Evolutionary conservation across 768 basidiomycete species (phyloP).

Genomic region (Russula brevipes): DNA sequence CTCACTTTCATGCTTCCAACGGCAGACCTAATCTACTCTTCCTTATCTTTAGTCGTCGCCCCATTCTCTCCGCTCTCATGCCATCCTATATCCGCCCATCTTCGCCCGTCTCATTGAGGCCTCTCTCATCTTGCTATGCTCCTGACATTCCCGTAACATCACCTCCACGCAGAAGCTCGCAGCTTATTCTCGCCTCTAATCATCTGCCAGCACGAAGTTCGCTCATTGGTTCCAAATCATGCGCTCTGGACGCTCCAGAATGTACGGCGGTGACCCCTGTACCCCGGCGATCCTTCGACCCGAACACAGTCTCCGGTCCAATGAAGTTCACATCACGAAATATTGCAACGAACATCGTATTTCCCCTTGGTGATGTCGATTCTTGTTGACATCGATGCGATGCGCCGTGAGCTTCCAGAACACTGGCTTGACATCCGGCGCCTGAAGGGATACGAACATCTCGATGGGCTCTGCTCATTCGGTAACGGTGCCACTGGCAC

Average conservation of each 20-base stretch:
- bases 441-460: slow-evolving; percentile 59
- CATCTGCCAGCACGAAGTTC: slow-evolving; percentile 74
- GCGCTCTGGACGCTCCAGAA: slow-evolving; percentile 72
- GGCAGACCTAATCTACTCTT: slow-evolving; percentile 71
- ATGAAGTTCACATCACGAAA: slow-evolving; percentile 77
- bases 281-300: slow-evolving; percentile 38
- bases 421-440: slow-evolving; percentile 42
- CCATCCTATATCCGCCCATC: slow-evolving; percentile 78
- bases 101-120: slow-evolving; percentile 65
- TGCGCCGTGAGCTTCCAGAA: slow-evolving; percentile 65
- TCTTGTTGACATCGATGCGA: slow-evolving; percentile 78
- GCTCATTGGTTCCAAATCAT: slow-evolving; percentile 93
- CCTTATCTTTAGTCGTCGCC: slow-evolving; percentile 79
- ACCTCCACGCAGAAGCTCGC: slow-evolving; percentile 62
- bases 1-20: not conserved
- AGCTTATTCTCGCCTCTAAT: slow-evolving; percentile 79
- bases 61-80: slow-evolving; percentile 71
- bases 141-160: slow-evolving; percentile 69
- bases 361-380: slow-evolving; percentile 70
- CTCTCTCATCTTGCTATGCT: slow-evolving; percentile 66
- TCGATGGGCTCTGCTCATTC: slow-evolving; percentile 65
- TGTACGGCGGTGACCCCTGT: slow-evolving; percentile 76
- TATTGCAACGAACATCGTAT: slow-evolving; percentile 71
- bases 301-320: slow-evolving; percentile 34
- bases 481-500: too few species aligned